Base-by-base conservation (phyloP, 768 basidiomycete species). In the Royoungia palumana region DNA sequence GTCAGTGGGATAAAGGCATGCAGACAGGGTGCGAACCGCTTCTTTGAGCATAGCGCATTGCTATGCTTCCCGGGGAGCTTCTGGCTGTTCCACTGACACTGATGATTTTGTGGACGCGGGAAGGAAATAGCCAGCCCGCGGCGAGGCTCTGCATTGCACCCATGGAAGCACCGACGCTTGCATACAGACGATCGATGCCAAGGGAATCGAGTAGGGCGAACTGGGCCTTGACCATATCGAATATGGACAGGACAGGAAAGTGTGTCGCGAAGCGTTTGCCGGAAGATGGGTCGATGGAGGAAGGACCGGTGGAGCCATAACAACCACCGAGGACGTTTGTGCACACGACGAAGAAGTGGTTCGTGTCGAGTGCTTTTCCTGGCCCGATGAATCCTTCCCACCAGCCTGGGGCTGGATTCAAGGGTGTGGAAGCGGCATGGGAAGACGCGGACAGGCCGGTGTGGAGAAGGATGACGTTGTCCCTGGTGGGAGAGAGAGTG, bases 351-450 rank as follows among this genome's bases (percentile, higher is more conserved):
- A 89, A 97, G 75, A 87, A 96, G 46, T 83, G 79, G 62, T 93
- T 75, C 6, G 96, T 98, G 74, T 99, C 96, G 35, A 99, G 75
- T 10, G 94, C 83, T 60, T 87, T 92, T 43, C 91, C 91, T 5
- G 95, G 93, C 0, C 96, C 96, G 56, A 99, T 94, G 70, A 98
- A 99, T 60, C 88, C 87, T 70, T 98, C 90, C 96, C 96, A 99
- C 96, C 96, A 99, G 5, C 96, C 95, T 9, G 87, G 83, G 0
- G 87, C 69, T 2, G 86, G 78, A 58, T 95, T 99, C 4, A 73
- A 66, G 4, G 74, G 61, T 0, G 93, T 93, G 19, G 89, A 84
- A 3, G 92, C 89, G 0, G 94, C 92, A 70, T 99, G 96, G 0
- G 94, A 96, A 2, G 92, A 94, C 0, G 94, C 96, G 11, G 91